A percentile compares a stretch with the other conserved stretches of the same genome.
phyloP scores from a whole-genome alignment of 2,329 filamentous ascomycete genomes.

The Delphinella strobiligena region DNA sequence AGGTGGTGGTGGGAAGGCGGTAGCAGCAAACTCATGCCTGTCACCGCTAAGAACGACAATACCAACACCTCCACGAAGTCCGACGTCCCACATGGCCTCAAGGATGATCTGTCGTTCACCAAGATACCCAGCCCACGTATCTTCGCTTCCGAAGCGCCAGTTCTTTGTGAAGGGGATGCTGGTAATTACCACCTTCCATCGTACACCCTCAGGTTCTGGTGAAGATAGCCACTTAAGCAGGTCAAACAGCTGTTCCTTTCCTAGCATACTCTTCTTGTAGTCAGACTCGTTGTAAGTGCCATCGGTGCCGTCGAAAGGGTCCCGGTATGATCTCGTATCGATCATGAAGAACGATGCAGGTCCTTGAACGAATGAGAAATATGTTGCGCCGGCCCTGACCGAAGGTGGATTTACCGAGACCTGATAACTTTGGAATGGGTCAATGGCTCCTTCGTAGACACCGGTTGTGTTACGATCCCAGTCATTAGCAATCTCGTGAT shows the following conservation, averaged over 20 bases:
- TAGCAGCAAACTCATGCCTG: slow-evolving; percentile 93
- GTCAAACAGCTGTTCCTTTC: slow-evolving; percentile 63
- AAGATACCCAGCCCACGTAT: slow-evolving; percentile 92
- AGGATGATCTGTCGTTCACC: slow-evolving; percentile 66
- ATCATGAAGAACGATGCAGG: slow-evolving; percentile 91
- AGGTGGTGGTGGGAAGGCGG: slow-evolving; percentile 50
- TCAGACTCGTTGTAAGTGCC: slow-evolving; percentile 28
- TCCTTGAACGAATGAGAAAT: slow-evolving; percentile 81
- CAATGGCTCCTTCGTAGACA: slow-evolving; percentile 65
- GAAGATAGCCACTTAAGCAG: slow-evolving; percentile 64
- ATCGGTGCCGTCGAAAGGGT: slow-evolving; percentile 47
- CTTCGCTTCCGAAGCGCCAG: slow-evolving; percentile 76
- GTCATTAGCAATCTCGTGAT: slow-evolving; percentile 93
- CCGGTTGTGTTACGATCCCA: slow-evolving; percentile 76
- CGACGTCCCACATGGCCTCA: slow-evolving; percentile 84
- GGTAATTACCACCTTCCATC: slow-evolving; percentile 87
- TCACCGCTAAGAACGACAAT: slow-evolving; percentile 84
- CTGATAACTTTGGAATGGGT: slow-evolving; percentile 82
- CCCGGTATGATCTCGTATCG: slow-evolving; percentile 81
- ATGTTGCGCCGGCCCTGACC: slow-evolving; percentile 53
- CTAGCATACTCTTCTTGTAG: slow-evolving; percentile 70
- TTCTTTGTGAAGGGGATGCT: slow-evolving; percentile 96
- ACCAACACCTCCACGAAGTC: slow-evolving; percentile 55
- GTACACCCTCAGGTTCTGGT: slow-evolving; percentile 62
- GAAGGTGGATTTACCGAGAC: slow-evolving; percentile 69